Base-by-base conservation (phyloP, 1,284 basidiomycete genomes). In the Heterobasidion occidentale region DNA sequence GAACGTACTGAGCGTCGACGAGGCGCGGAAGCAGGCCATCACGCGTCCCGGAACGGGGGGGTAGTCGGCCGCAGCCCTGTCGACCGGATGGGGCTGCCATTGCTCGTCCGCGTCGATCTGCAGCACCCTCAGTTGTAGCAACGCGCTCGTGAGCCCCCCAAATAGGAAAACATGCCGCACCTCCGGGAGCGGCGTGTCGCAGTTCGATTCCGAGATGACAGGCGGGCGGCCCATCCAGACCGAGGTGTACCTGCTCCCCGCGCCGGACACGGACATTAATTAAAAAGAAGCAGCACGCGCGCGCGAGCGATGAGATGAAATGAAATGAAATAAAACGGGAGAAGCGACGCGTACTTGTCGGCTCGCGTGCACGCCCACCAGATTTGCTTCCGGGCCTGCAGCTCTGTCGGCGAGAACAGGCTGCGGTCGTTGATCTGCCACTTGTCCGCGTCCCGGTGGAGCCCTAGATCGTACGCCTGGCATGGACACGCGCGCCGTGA, bases 401-500 rank as follows among this genome's bases (percentile, higher is more conserved):
- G 86, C 68, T 93, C 91, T 63, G 83, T 78, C n/a, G 76, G 70
- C 6, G 81, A 79, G 64, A 92, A 92, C n/a, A 90, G 68, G 56
- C 78, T 78, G 46, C 74, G 76, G 5, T 79, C 81, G 57, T 82
- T 76, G 53, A 83, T 78, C 62, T 85, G 82, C 88, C 89, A 93
- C 57, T 79, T 81, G 46, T 88, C 83, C 12, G 90, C 82, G 62
- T 90, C 84, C 44, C 88, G 86, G 66, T 93, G 91, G 58, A 94
- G 74, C 20, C 91, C 91, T 20, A 94, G 73, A 67, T 94, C 92
- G 62, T 88, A 79, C 0, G 91, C 91, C 90, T 92, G n/a, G n/a
- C n/a, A n/a, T n/a, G n/a, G n/a, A n/a, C n/a, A 55, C 49, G 51
- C 34, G 38, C 49, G 53, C 33, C 60, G 38, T 47, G 14, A 46